Percentiles rank a stretch among this genome's conserved stretches.
phyloP scores from a whole-genome alignment of 176 grass and related monocot species.

The Bothriochloa decipiens region DNA sequence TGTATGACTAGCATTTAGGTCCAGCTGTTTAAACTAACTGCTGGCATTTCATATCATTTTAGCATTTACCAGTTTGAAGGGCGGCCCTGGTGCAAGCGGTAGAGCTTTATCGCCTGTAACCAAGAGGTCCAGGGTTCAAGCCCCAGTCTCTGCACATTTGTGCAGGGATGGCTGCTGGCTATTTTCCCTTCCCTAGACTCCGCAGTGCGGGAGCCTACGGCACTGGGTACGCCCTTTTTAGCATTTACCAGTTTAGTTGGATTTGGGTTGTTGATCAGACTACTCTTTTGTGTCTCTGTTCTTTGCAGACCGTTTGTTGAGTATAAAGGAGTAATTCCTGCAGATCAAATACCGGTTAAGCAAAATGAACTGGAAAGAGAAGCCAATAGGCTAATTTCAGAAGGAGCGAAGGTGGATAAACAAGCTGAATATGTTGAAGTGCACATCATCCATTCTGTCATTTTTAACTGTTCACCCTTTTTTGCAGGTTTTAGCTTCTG shows the following conservation, averaged over 20 bases:
- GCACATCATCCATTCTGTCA: not conserved
- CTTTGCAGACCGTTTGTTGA: constrained; percentile 66
- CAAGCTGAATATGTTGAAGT: constrained; percentile 3
- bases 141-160: too few relatives aligned
- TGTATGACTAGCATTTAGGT: not conserved
- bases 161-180: too few relatives aligned
- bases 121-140: too few relatives aligned
- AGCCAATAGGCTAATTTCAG: constrained; percentile 70
- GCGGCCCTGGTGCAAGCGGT: too few relatives aligned
- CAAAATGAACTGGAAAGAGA: constrained; percentile 67
- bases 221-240: too few relatives aligned
- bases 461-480: constrained; percentile 23
- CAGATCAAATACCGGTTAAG: constrained; percentile 61
- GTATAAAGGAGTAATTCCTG: constrained; percentile 72
- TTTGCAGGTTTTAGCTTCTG: constrained; percentile 64
- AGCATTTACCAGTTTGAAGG: constrained; percentile 4
- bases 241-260: constrained; percentile 29
- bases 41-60: not conserved
- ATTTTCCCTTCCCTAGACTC: too few relatives aligned
- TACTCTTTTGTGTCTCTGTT: constrained; percentile 4
- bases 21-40: not conserved
- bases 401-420: constrained; percentile 63
- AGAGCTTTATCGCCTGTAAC: too few relatives aligned
- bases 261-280: not conserved
- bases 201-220: too few relatives aligned